Evolutionary conservation across 2,329 filamentous ascomycete genomes (phyloP), one percentile per base, ranked within the genome.

Genomic region (Cladosporium austrohemisphaericum): DNA sequence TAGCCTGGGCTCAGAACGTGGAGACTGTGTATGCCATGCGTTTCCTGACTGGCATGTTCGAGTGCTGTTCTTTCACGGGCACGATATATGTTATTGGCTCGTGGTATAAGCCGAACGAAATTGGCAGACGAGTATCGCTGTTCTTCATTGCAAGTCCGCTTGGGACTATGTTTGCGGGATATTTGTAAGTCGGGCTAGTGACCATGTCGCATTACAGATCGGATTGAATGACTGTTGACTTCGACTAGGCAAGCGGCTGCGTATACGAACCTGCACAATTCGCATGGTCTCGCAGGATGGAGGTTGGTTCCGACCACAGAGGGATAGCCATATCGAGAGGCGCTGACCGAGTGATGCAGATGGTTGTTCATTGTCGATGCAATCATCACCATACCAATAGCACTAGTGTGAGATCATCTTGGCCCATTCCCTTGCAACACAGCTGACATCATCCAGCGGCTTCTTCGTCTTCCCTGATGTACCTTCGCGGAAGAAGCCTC

Each of bases 161-260:
- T 0, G 80, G 80, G 0, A 81, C 76, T 0, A 78, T 84, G 74
- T 79, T 84, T 41, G 76, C 76, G 10, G 81, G 81, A 1, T 81
- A 83, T 61, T 76, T 84, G 48, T 80, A 83, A 59, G 77, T 75
- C 0, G 78, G 76, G 5, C 70, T 73, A 33, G 67, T 71, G 46
- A 64, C 56, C 1, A 68, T 63, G 8, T 19, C 13, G 3, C 18
- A n/a, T n/a, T n/a, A n/a, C n/a, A n/a, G n/a, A n/a, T n/a, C n/a
- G n/a, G n/a, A n/a, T n/a, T n/a, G n/a, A n/a, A n/a, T n/a, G n/a
- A n/a, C n/a, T n/a, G n/a, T n/a, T n/a, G n/a, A n/a, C n/a, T n/a
- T n/a, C n/a, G n/a, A n/a, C n/a, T n/a, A 36, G 33, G 6, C 33
- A 36, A 20, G 33, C 33, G 11, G 33, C 33, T n/a, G 33, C 33